Conservation (phyloP, 371 early-diverging fungal genomes). For the Basidiobolus meristosporus region DNA sequence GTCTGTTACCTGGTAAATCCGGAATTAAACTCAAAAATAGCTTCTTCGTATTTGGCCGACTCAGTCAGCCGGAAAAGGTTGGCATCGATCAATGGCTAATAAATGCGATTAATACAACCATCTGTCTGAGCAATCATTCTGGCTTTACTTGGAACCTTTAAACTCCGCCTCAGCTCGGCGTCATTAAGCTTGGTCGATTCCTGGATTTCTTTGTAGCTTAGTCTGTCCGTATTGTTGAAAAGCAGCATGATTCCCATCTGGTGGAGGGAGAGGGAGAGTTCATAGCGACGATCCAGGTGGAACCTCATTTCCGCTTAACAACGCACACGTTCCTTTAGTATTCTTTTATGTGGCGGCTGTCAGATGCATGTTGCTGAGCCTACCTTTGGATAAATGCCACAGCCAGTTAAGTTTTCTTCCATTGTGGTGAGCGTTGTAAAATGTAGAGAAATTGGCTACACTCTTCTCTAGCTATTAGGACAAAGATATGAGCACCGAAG, state of each 20-base stretch:
- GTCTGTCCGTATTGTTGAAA: slow-evolving; percentile 31
- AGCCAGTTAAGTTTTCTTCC: slow-evolving; percentile 80
- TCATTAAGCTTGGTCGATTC: slow-evolving; percentile 22
- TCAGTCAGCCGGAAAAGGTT: too few relatives aligned
- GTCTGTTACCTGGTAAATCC: slow-evolving; percentile 24
- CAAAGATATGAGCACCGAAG: neutral
- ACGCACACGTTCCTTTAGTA: neutral
- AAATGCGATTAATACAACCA: too few relatives aligned
- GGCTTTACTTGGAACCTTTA: too few relatives aligned
- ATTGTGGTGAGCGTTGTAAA: slow-evolving; percentile 47
- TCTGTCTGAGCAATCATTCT: too few relatives aligned
- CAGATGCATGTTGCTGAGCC: neutral
- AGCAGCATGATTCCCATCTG: slow-evolving; percentile 51
- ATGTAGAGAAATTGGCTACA: slow-evolving; percentile 46
- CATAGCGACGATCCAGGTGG: slow-evolving; percentile 57
- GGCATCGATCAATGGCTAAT: too few relatives aligned
- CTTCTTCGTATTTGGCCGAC: too few relatives aligned
- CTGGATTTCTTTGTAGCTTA: slow-evolving; percentile 26
- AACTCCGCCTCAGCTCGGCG: slow-evolving; percentile 23
- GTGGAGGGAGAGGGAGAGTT: slow-evolving; percentile 56
- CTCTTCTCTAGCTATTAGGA: slow-evolving; percentile 34
- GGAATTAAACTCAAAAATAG: slow-evolving; percentile 8
- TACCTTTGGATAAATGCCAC: slow-evolving; percentile 67
- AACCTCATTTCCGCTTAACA: slow-evolving; percentile 45
- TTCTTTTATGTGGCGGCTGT: too few relatives aligned